Percentiles rank a stretch among this genome's conserved stretches.
These are phyloP conservation scores for Penicillium italicum DNA, from an alignment of 2,329 filamentous ascomycete species.

Conservation along the genomic window DNA sequence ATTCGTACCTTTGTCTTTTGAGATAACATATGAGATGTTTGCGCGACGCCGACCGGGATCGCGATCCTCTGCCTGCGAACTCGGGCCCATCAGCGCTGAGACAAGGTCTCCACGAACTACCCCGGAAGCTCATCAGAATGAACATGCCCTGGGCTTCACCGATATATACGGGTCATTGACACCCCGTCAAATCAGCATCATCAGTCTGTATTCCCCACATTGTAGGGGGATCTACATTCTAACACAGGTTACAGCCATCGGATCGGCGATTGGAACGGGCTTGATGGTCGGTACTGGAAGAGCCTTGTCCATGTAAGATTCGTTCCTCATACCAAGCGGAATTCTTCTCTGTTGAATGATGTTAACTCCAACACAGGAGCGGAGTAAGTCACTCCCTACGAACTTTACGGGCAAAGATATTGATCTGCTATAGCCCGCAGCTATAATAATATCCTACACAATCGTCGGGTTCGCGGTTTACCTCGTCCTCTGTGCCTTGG, in stretches of 20 bases:
- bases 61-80: background rate
- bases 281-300: constrained; percentile 30
- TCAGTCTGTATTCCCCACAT: constrained; percentile 19
- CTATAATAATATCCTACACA: constrained; percentile 38
- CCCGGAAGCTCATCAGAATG: background rate
- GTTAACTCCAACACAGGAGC: constrained; percentile 19
- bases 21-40: background rate
- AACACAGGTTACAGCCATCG: constrained; percentile 24
- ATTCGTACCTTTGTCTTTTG: background rate
- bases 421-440: constrained; percentile 28
- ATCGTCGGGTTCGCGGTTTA: constrained; percentile 57
- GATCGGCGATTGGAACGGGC: constrained; percentile 32
- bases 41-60: constrained; percentile 1
- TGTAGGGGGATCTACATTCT: background rate
- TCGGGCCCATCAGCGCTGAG: background rate
- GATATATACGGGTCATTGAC: constrained; percentile 21
- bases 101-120: background rate
- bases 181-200: constrained; percentile 22
- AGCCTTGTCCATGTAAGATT: constrained; percentile 28
- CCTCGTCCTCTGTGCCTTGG: constrained; percentile 71
- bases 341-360: background rate
- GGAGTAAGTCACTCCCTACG: constrained; percentile 22
- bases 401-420: background rate
- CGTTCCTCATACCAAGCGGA: background rate
- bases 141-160: constrained; percentile 16